A percentile compares a stretch with the other conserved stretches of the same genome.
phyloP scores from a whole-genome alignment of 2,329 filamentous ascomycete genomes.

The Exophiala spinifera region DNA sequence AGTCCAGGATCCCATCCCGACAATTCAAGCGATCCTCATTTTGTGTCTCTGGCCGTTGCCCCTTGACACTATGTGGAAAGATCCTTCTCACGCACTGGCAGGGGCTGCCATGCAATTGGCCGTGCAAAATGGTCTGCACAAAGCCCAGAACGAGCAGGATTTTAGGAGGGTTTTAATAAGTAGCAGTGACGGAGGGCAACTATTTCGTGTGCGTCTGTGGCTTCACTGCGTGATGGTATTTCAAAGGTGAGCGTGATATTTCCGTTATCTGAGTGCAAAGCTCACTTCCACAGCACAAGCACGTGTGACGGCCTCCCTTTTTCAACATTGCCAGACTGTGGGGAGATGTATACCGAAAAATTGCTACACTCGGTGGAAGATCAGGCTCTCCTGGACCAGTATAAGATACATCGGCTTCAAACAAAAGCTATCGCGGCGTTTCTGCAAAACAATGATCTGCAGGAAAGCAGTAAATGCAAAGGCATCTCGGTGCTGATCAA shows the following conservation, averaged over 20 bases:
- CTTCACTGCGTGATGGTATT: conserved; percentile 8
- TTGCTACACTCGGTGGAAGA: no score
- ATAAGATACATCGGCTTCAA: conserved; percentile 7
- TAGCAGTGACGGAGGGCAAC: not conserved
- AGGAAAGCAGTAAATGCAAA: no score
- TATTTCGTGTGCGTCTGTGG: conserved; percentile 10
- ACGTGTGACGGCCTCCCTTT: conserved; percentile 2
- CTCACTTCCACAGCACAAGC: conserved; percentile 1
- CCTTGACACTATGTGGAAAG: conserved; percentile 3
- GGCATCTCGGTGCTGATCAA: no score
- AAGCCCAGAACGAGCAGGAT: conserved; percentile 8
- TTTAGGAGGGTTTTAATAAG: conserved; percentile 5
- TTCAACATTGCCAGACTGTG: not conserved
- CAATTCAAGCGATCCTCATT: conserved; percentile 10
- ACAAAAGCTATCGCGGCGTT: conserved; percentile 8
- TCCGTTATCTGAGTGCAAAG: no score
- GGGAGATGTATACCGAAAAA: no score
- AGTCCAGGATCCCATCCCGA: conserved; percentile 1
- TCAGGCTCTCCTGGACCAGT: conserved; percentile 7
- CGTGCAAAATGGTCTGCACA: conserved; percentile 9
- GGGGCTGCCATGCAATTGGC: conserved; percentile 11
- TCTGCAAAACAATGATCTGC: conserved; percentile 7
- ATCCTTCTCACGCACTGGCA: conserved; percentile 8
- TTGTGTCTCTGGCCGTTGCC: conserved; percentile 12
- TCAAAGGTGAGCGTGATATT: conserved; percentile 16